Percentiles rank a stretch among this genome's conserved stretches.
Evolutionary conservation across 441 rosid species (phyloP).

Genomic region (Bocquillonia castaneifolia): DNA sequence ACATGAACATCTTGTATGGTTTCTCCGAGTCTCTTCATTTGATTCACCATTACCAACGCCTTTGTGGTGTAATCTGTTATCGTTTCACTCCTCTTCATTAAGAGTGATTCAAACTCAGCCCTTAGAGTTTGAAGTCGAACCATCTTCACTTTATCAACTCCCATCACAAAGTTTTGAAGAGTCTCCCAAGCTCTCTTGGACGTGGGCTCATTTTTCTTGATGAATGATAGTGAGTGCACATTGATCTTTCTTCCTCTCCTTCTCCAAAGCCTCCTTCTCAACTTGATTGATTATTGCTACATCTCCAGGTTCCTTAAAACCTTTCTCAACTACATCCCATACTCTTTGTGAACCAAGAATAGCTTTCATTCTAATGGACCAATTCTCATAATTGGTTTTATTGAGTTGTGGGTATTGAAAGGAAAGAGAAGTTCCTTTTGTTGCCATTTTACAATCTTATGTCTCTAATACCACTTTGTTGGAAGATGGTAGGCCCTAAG

Average conservation of each 20-base stretch:
- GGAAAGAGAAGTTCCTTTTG: no score
- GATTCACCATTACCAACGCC: background rate
- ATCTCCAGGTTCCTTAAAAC: background rate
- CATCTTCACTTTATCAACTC: background rate
- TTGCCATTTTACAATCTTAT: no score
- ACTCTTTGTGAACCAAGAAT: background rate
- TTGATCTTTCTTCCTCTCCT: no score
- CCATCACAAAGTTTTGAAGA: no score
- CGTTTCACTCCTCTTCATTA: background rate
- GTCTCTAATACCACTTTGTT: no score
- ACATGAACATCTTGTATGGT: background rate
- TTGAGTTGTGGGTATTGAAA: background rate
- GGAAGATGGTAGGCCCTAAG: no score
- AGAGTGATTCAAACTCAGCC: background rate
- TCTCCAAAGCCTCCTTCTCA: no score
- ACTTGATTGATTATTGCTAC: background rate
- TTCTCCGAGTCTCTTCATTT: background rate
- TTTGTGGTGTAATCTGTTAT: background rate
- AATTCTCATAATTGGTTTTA: background rate
- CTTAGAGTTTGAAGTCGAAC: background rate
- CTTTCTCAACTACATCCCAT: background rate
- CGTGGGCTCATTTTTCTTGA: no score
- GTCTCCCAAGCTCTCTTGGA: no score
- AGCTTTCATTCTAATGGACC: background rate
- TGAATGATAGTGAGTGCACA: no score